Evolutionary conservation across 2,329 filamentous ascomycete species (phyloP).

Genomic region (Cordyceps fumosorosea): DNA sequence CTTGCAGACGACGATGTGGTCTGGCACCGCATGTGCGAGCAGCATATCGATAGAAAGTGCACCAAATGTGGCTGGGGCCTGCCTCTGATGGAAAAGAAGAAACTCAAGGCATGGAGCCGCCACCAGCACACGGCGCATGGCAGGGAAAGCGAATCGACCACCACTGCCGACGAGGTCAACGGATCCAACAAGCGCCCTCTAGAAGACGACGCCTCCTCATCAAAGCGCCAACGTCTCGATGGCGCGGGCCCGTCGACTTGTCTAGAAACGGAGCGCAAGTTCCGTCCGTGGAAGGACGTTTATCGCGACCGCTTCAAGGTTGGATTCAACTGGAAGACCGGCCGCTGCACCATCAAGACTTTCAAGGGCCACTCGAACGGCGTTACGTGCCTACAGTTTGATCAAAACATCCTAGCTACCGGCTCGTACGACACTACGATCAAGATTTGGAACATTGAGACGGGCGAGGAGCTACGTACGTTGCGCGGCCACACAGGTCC

Average conservation of each 20-base stretch:
- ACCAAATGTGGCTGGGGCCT: conserved; percentile 94
- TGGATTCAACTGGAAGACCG: conserved; percentile 95
- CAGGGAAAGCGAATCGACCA: conserved; percentile 20
- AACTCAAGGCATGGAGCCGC: conserved; percentile 77
- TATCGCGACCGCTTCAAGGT: conserved; percentile 95
- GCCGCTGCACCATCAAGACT: conserved; percentile 74
- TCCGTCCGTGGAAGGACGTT: conserved; percentile 86
- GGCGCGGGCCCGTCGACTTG: conserved; percentile 24
- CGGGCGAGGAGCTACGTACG: conserved; percentile 78
- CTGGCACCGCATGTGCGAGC: conserved; percentile 96
- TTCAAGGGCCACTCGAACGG: conserved; percentile 86
- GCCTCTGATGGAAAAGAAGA: conserved; percentile 81
- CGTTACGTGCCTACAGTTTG: conserved; percentile 49
- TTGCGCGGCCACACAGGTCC: conserved; percentile 75
- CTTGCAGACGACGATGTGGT: conserved; percentile 96
- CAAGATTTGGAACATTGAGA: conserved; percentile 94
- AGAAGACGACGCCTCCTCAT: conserved; percentile 24
- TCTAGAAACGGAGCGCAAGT: conserved; percentile 39
- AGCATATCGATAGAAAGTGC: conserved; percentile 90
- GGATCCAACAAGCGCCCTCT: conserved; percentile 29
- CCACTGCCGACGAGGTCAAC: conserved; percentile 23
- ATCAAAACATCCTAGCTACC: conserved; percentile 85
- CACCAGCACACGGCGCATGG: conserved; percentile 61
- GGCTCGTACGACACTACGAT: conserved; percentile 93
- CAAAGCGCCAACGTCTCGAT: conserved; percentile 29